Evolutionary conservation across 2,329 filamentous ascomycete genomes (phyloP), one percentile per base, ranked within the genome.

Genomic region (Chalaropsis thielavioides): DNA sequence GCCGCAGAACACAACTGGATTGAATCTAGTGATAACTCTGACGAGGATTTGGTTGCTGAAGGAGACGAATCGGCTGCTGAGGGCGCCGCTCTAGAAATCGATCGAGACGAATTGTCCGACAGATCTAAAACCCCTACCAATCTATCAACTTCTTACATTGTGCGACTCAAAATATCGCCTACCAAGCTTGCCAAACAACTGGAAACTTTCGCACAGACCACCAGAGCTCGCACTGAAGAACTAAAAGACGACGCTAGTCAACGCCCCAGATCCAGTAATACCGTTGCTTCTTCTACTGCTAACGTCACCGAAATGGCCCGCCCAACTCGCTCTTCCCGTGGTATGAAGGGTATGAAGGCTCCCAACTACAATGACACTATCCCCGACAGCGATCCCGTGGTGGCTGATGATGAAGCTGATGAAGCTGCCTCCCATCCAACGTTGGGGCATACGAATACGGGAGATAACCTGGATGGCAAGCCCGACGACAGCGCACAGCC

Each of bases 261-360:
- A 69, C 74, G 86, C 15, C 81, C 83, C 5, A 81, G 77, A 69
- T 86, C 83, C 7, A 84, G 83, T n/a, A 79, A 77, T 65, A 83
- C 86, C 68, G 79, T 78, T 22, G 76, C 77, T 49, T 71, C 76
- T 1, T 76, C 80, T 46, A 75, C 75, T 19, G 78, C 8, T 11
- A 17, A n/a, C 6, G 27, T 11, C 17, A 40, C 41, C 15, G 56
- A 64, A 46, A 67, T 67, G 65, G 59, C 40, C 15, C 76, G 78
- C 35, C 72, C 68, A 10, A 75, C 73, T 1, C 75, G 81, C 67
- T 73, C 78, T 4, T 79, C 79, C 0, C 79, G 82, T 51, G 79
- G 76, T 17, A 72, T 73, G 17, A 84, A 84, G 71, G 77, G 78
- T 6, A 68, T 82, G 1, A 81, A 79, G 71, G 17, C 31, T 7